Percentiles rank a stretch among this genome's conserved stretches.
Conservation (phyloP, 2,329 filamentous ascomycete genomes). For the Cladosporium sp. region DNA sequence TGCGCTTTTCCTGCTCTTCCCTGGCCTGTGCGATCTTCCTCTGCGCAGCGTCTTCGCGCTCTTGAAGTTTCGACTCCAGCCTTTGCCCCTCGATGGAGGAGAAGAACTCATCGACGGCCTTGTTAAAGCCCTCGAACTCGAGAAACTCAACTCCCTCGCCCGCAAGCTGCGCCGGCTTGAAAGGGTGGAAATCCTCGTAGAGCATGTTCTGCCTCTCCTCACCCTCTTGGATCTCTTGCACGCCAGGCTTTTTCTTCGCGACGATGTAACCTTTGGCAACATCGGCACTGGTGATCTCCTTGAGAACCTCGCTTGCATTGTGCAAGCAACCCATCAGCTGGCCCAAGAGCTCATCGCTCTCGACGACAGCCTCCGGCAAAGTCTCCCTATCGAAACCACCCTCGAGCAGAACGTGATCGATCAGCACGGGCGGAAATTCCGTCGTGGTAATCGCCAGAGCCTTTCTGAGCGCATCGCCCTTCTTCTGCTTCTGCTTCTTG, state of each 20-base stretch:
- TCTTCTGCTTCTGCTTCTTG: conserved; percentile 70
- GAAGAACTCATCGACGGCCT: conserved; percentile 93
- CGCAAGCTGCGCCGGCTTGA: conserved; percentile 75
- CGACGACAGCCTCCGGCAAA: conserved; percentile 66
- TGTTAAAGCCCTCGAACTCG: conserved; percentile 81
- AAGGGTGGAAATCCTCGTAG: conserved; percentile 96
- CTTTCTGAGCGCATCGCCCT: conserved; percentile 71
- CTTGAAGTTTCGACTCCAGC: conserved; percentile 74
- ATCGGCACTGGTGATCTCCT: conserved; percentile 62
- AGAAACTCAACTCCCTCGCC: conserved; percentile 65
- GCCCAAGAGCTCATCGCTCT: conserved; percentile 60
- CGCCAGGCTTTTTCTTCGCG: conserved; percentile 53
- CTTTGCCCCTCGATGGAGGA: conserved; percentile 94
- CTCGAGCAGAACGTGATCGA: conserved; percentile 77
- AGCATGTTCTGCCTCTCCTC: conserved; percentile 48
- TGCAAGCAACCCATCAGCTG: conserved; percentile 64
- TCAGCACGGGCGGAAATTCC: conserved; percentile 80
- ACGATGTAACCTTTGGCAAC: conserved; percentile 81
- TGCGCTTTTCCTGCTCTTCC: conserved; percentile 76
- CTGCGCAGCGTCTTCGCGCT: conserved; percentile 76
- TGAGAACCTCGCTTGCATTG: conserved; percentile 65
- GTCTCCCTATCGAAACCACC: conserved; percentile 65
- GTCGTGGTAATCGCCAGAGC: conserved; percentile 79
- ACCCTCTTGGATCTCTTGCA: conserved; percentile 24
- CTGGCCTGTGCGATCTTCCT: conserved; percentile 81